Percentiles rank a stretch among this genome's conserved stretches.
Evolutionary conservation across 768 basidiomycete genomes (phyloP).

Genomic region (Exidia glandulosa): DNA sequence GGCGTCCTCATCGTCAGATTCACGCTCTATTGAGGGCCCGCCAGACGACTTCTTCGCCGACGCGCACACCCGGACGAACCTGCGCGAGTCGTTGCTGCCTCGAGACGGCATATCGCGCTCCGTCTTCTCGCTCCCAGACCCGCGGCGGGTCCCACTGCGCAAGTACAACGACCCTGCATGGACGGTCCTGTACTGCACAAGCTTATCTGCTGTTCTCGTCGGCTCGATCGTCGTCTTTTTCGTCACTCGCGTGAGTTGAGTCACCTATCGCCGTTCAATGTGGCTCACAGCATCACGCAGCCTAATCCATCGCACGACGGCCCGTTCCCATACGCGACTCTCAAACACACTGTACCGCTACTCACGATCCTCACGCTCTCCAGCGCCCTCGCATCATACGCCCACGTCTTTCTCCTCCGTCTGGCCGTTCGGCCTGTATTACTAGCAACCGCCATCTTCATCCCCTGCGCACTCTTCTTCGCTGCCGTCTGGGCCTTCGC

Average conservation of each 20-base stretch:
- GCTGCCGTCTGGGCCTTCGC: constrained; percentile 74
- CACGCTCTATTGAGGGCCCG: constrained; percentile 30
- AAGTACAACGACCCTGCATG: constrained; percentile 67
- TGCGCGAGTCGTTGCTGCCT: constrained; percentile 74
- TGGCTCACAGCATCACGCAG: constrained; percentile 13
- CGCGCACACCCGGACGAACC: constrained; percentile 34
- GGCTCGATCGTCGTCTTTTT: constrained; percentile 58
- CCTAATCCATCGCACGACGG: constrained; percentile 12
- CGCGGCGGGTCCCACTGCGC: constrained; percentile 54
- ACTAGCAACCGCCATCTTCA: constrained; percentile 62
- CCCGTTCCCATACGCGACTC: constrained; percentile 50
- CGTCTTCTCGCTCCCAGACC: constrained; percentile 67
- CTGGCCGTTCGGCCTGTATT: constrained; percentile 80
- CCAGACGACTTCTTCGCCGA: constrained; percentile 27
- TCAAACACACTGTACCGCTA: constrained; percentile 69
- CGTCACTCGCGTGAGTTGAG: constrained; percentile 33
- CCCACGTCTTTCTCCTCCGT: constrained; percentile 63
- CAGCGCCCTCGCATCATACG: constrained; percentile 61
- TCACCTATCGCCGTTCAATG: constrained; percentile 11
- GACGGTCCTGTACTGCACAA: constrained; percentile 55
- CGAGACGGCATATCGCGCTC: constrained; percentile 56
- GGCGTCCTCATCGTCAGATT: constrained; percentile 26
- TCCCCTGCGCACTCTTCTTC: constrained; percentile 61
- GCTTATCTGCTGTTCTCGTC: constrained; percentile 49
- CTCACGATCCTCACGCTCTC: constrained; percentile 60